Evolutionary conservation across 306 rosid genomes (phyloP).

Genomic region (Rosa lucieae): DNA sequence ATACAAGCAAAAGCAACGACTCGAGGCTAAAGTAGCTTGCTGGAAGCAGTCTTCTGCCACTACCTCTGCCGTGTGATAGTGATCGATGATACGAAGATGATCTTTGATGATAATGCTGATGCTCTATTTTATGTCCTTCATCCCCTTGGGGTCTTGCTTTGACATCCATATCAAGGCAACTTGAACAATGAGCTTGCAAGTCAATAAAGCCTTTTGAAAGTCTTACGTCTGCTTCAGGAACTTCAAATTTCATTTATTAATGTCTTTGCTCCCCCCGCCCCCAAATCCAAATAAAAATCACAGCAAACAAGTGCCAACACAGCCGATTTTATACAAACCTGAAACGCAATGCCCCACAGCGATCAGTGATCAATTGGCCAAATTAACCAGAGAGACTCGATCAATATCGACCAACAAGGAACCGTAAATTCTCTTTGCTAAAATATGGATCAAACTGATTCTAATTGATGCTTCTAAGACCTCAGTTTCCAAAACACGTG

Average conservation of each 20-base stretch:
- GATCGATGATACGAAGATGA: conserved; percentile 15
- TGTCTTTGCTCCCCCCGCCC: neutral
- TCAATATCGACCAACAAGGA: neutral
- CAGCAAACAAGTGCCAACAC: neutral
- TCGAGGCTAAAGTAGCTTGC: conserved; percentile 43
- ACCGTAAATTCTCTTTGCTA: neutral
- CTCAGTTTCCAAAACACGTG: neutral
- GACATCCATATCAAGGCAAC: conserved; percentile 14
- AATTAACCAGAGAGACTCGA: neutral
- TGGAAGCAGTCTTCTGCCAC: conserved; percentile 33
- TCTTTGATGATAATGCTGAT: conserved; percentile 8
- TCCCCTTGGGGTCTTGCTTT: conserved; percentile 12
- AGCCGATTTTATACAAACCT: neutral
- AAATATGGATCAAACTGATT: neutral
- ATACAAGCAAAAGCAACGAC: conserved; percentile 44
- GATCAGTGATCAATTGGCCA: neutral
- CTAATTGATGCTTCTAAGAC: neutral
- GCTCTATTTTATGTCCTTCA: conserved; percentile 15
- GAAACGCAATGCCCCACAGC: neutral
- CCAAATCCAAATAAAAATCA: neutral
- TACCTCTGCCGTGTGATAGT: conserved; percentile 39
- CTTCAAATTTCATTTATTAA: conserved; percentile 21
- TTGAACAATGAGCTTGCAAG: conserved; percentile 14
- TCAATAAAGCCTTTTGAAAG: conserved; percentile 14
- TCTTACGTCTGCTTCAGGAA: conserved; percentile 21